Percentiles rank a stretch among this genome's conserved stretches.
Conservation (phyloP, 805 yeast species). For the Barnettozyma sp. region DNA sequence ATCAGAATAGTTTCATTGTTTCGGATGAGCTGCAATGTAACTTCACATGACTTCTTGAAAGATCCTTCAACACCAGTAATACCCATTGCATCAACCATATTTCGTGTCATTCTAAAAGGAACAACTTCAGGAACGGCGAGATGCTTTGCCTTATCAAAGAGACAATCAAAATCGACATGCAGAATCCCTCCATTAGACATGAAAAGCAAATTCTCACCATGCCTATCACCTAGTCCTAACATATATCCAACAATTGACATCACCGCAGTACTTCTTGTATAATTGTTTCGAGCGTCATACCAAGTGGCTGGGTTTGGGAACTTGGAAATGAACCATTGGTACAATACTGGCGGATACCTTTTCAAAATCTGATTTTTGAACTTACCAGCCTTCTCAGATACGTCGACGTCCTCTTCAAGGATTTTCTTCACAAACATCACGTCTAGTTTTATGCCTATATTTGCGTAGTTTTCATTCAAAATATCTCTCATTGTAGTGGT, state of each 20-base stretch:
- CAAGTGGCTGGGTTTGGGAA: constrained; percentile 87
- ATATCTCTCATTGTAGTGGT: constrained; percentile 67
- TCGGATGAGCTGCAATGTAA: constrained; percentile 65
- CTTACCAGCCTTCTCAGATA: constrained; percentile 29
- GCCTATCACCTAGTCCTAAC: constrained; percentile 93
- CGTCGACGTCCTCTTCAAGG: constrained; percentile 22
- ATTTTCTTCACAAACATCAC: constrained; percentile 23
- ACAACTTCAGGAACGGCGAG: constrained; percentile 85
- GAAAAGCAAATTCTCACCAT: constrained; percentile 82
- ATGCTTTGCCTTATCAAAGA: constrained; percentile 77
- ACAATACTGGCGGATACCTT: constrained; percentile 60
- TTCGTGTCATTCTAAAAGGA: constrained; percentile 86
- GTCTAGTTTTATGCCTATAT: constrained; percentile 32
- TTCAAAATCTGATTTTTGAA: constrained; percentile 28
- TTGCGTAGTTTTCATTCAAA: constrained; percentile 36
- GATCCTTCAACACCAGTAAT: constrained; percentile 85
- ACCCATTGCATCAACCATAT: constrained; percentile 86
- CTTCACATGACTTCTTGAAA: constrained; percentile 80
- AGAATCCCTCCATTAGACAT: constrained; percentile 72
- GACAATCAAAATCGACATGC: constrained; percentile 95
- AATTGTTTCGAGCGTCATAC: constrained; percentile 73
- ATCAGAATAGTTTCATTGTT: constrained; percentile 75
- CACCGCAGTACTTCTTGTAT: constrained; percentile 78
- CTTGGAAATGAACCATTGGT: constrained; percentile 81
- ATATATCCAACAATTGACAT: constrained; percentile 97